Conservation (phyloP, 495 filamentous ascomycete species). For the Podospora anserina region DNA sequence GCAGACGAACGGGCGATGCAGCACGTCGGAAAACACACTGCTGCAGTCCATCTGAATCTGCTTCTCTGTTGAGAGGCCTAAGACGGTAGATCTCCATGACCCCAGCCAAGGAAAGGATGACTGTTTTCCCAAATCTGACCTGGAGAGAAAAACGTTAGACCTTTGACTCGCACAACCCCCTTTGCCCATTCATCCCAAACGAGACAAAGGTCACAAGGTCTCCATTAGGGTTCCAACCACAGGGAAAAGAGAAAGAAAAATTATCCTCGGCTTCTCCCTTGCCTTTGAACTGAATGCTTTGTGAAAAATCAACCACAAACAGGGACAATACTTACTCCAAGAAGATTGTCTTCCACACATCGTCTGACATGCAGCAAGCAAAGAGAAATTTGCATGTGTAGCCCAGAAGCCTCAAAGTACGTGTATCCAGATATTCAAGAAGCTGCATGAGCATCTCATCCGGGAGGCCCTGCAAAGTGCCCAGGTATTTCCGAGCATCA, state of each 20-base stretch:
- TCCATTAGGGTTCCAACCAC: not conserved
- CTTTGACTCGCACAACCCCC: not conserved
- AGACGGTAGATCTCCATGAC: constrained; percentile 79
- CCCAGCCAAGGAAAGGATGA: constrained; percentile 68
- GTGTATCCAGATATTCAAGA: constrained; percentile 69
- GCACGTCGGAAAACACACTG: constrained; percentile 82
- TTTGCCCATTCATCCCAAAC: not conserved
- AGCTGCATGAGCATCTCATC: constrained; percentile 79
- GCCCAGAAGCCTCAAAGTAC: constrained; percentile 63
- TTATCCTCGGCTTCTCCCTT: not conserved
- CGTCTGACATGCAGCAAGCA: constrained; percentile 80
- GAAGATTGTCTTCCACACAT: constrained; percentile 86
- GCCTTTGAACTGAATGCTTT: constrained; percentile 5
- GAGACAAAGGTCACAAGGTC: not conserved
- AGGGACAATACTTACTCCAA: constrained; percentile 65
- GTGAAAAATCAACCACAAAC: not conserved
- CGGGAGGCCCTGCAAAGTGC: constrained; percentile 61
- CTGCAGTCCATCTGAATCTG: constrained; percentile 61
- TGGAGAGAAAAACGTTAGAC: constrained; percentile 7
- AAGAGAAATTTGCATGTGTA: constrained; percentile 84
- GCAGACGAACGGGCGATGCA: constrained; percentile 91
- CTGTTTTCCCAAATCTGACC: constrained; percentile 24
- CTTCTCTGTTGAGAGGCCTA: constrained; percentile 55
- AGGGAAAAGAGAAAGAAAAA: not conserved
- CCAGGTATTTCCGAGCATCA: constrained; percentile 64